A percentile compares a stretch with the other conserved stretches of the same genome.
phyloP scores from a whole-genome alignment of 495 filamentous ascomycete genomes.

The Amorphotheca resinae region DNA sequence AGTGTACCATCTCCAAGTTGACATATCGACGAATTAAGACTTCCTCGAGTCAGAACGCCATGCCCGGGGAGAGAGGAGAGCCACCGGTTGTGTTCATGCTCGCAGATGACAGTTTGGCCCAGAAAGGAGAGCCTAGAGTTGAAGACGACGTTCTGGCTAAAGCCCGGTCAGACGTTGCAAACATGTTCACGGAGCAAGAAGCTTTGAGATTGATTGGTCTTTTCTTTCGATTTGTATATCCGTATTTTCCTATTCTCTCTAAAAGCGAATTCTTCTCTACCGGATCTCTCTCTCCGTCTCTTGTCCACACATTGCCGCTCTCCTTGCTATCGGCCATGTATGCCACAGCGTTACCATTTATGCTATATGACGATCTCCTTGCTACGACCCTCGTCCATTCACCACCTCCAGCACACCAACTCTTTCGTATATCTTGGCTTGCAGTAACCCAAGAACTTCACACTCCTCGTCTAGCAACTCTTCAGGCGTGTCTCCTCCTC shows the following conservation, averaged over 20 bases:
- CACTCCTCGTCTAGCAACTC: conserved; percentile 17
- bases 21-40: conserved; percentile 19
- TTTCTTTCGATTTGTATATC: conserved; percentile 22
- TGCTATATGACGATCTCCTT: conserved; percentile 21
- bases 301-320: conserved; percentile 15
- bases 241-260: conserved; percentile 21
- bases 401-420: conserved; percentile 8
- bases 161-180: conserved; percentile 10
- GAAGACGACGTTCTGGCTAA: conserved; percentile 18
- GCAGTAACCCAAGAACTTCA: conserved; percentile 20
- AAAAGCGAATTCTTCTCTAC: conserved; percentile 13
- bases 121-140: conserved; percentile 20
- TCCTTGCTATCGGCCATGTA: conserved; percentile 20
- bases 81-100: conserved; percentile 21
- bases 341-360: conserved; percentile 20
- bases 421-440: conserved; percentile 20
- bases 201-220: conserved; percentile 18
- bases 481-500: conserved; percentile 20
- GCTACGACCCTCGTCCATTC: conserved; percentile 18
- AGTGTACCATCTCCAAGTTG: conserved; percentile 20
- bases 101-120: conserved; percentile 19
- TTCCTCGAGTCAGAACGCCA: conserved; percentile 2
- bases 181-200: conserved; percentile 20
- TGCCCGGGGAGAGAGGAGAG: conserved; percentile 14
- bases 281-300: conserved; percentile 8